Evolutionary conservation across 768 basidiomycete genomes (phyloP), one percentile per base, ranked within the genome.

Genomic region (Tulasnella sp.): DNA sequence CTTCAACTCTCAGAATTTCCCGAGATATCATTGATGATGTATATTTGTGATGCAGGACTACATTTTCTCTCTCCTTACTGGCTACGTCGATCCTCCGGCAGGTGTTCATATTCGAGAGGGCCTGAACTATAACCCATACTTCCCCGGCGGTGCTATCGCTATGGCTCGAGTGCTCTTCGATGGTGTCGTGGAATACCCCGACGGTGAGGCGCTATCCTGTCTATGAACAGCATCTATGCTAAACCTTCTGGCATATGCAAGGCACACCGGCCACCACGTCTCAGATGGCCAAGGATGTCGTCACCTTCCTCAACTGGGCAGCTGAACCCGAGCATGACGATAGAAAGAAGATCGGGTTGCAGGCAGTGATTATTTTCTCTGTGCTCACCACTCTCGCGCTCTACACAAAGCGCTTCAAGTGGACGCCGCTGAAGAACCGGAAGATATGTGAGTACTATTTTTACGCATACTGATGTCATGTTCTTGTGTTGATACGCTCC

Each of bases 211-310:
- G 47, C 27, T 29, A 21, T 44, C 3, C 47, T 4, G n/a, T 15
- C 19, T 4, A n/a, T 42, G 38, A 21, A 41, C 29, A 24, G 38
- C 53, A 19, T 30, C n/a, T n/a, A 15, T 23, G 4, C 24, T 61
- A 30, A 51, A 53, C 42, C 29, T 9, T 30, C 19, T 43, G 21
- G 38, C 10, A 23, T 41, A 50, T 42, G 50, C 61, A 24, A 92
- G 89, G 88, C 51, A 98, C 96, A 3, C 93, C 96, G 13, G 90
- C 95, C 11, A 99, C 96, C 50, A 85, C 92, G 4, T 88, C 91
- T 4, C 96, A 99, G 72, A 94, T 99, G 95, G 95, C 96, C 66
- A 99, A 98, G 79, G 96, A 99, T 69, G 93, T 99, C 56, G 81
- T 82, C 48, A 90, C 88, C 2, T 97, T 98, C 85, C 75, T 98